phyloP scores from a whole-genome alignment of 768 basidiomycete genomes.

The Boletus subparvulus region DNA sequence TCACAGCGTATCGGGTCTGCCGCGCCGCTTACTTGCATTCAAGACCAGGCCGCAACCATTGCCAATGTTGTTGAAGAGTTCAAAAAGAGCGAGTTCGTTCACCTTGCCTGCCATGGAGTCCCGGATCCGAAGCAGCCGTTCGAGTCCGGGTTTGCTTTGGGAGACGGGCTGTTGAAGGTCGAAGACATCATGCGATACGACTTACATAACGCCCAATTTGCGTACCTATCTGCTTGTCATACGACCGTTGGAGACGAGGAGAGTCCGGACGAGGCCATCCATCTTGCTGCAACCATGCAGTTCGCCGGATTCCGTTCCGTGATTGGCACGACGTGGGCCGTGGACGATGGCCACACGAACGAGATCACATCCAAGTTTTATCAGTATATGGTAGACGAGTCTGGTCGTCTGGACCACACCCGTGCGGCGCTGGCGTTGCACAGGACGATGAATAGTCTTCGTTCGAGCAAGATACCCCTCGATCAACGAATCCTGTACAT shows the following conservation, averaged over 20 bases:
- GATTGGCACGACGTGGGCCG: conserved; percentile 4
- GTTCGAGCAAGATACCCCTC: background rate
- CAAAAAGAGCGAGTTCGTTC: background rate
- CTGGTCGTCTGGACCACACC: background rate
- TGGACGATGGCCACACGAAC: background rate
- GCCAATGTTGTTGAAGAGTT: background rate
- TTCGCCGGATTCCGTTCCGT: conserved; percentile 7
- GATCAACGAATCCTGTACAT: conserved; percentile 17
- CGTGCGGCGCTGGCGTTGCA: conserved; percentile 8
- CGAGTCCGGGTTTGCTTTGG: background rate
- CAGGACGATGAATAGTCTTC: background rate
- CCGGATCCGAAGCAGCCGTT: background rate
- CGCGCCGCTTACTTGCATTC: background rate
- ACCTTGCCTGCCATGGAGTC: conserved; percentile 24
- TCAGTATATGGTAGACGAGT: background rate
- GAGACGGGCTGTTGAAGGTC: background rate
- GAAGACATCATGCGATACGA: background rate
- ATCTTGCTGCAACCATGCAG: conserved; percentile 1
- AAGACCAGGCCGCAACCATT: background rate
- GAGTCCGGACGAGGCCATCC: background rate
- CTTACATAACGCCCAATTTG: background rate
- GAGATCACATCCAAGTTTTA: conserved; percentile 11
- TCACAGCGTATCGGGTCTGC: background rate
- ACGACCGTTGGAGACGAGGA: background rate
- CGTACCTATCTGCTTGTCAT: conserved; percentile 1